Percentiles rank a stretch among this genome's conserved stretches.
Conservation (phyloP, 352 stramenopile genomes). For the Plasmopara halstedii region DNA sequence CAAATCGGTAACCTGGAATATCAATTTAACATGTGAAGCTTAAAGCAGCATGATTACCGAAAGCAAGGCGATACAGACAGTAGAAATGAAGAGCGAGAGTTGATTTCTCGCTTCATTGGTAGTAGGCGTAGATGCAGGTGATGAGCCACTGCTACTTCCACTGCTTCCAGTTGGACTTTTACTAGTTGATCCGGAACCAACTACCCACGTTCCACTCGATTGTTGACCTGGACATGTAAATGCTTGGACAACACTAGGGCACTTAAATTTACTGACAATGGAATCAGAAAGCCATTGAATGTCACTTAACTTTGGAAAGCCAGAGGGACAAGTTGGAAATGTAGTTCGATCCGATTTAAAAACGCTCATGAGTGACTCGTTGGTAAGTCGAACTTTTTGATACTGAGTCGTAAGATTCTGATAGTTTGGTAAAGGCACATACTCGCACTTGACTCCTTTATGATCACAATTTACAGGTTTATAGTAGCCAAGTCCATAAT, state of each 20-base stretch:
- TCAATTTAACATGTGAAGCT: no score
- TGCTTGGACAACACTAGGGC: slow-evolving; percentile 13
- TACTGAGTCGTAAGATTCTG: slow-evolving; percentile 40
- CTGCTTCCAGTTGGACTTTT: neutral
- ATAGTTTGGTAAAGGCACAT: slow-evolving; percentile 71
- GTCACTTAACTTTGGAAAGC: slow-evolving; percentile 16
- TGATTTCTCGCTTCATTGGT: slow-evolving; percentile 4
- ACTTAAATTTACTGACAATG: slow-evolving; percentile 4
- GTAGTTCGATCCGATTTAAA: slow-evolving; percentile 32
- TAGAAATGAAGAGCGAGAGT: slow-evolving; percentile 5
- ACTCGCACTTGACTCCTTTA: slow-evolving; percentile 39
- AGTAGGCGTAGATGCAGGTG: slow-evolving; percentile 1
- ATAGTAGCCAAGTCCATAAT: slow-evolving; percentile 81
- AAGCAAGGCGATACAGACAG: no score
- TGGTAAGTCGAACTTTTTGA: slow-evolving; percentile 29
- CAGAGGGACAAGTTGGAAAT: slow-evolving; percentile 22
- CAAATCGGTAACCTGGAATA: no score
- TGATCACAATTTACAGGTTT: slow-evolving; percentile 61
- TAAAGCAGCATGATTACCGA: no score
- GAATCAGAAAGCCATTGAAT: slow-evolving; percentile 27
- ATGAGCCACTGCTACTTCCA: neutral
- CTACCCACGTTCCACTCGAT: slow-evolving; percentile 40
- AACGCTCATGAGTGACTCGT: slow-evolving; percentile 24
- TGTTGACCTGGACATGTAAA: slow-evolving; percentile 33
- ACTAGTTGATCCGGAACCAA: slow-evolving; percentile 6